A percentile compares a stretch with the other conserved stretches of the same genome.
These are phyloP conservation scores for Coemansia sp. DNA, from an alignment of 192 early-diverging fungal species.

Conservation along the genomic window DNA sequence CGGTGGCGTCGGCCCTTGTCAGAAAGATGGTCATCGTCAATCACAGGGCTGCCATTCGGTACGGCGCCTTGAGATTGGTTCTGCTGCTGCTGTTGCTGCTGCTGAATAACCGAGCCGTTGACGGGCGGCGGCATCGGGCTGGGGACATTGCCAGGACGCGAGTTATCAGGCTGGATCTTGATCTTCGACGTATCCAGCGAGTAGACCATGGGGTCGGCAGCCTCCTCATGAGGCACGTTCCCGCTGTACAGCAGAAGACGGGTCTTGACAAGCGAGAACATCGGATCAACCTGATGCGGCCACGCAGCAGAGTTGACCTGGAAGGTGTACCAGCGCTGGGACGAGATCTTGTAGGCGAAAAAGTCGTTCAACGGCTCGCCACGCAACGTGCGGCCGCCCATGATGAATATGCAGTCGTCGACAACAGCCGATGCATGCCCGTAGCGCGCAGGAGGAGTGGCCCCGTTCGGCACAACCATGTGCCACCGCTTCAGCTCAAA, in stretches of 20 bases:
- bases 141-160: constrained; percentile 14
- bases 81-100: constrained; percentile 8
- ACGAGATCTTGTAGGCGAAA: constrained; percentile 53
- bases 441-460: constrained; percentile 49
- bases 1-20: constrained; percentile 34
- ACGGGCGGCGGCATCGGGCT: constrained; percentile 11
- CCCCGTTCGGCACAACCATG: constrained; percentile 45
- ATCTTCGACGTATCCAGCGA: constrained; percentile 56
- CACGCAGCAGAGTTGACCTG: constrained; percentile 48
- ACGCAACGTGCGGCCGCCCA: constrained; percentile 47
- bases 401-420: constrained; percentile 55
- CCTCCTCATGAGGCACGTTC: constrained; percentile 31
- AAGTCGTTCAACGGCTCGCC: constrained; percentile 51
- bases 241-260: constrained; percentile 51
- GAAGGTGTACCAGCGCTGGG: constrained; percentile 58
- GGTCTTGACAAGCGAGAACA: constrained; percentile 51
- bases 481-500: constrained; percentile 37
- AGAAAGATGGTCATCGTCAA: constrained; percentile 1
- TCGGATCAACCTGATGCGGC: constrained; percentile 51
- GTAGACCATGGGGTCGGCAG: constrained; percentile 25
- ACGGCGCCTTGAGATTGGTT: not conserved
- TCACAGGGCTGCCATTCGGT: not conserved
- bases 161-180: constrained; percentile 51
- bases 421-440: constrained; percentile 53
- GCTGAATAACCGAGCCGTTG: not conserved